Evolutionary conservation across 2,329 filamentous ascomycete species (phyloP), one percentile per base, ranked within the genome.

Genomic region (Penicillium sp.): DNA sequence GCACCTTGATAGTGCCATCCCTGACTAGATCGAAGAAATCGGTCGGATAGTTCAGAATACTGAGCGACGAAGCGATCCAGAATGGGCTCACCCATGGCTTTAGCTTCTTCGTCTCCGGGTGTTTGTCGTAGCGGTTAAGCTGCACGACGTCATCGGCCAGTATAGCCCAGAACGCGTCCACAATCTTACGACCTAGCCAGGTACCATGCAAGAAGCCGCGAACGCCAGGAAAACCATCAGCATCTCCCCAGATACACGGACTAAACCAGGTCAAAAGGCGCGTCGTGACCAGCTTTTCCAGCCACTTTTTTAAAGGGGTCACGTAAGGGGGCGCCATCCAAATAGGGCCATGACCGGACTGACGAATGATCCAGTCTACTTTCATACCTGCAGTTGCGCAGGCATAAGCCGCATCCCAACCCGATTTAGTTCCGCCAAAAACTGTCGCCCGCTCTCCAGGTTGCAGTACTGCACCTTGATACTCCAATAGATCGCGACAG

Each of bases 181-280:
- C 61, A 0, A 69, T 69, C 7, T 75, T 76, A 11, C 80, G 74
- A 2, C 82, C 82, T 0, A 83, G 51, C 67, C 73, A 75, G 0
- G 81, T 83, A 2, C 72, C 67, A 56, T 85, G 82, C 18, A 85
- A 62, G 49, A 82, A 76, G 3, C 64, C 61, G 7, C 79, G 74
- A 1, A 79, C 61, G 10, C 61, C 64, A 9, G 47, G 7, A 32
- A 81, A 87, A 1, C 85, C 86, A 63, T 85, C 85, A 2, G 79
- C 81, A 1, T 78, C 76, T 4, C 85, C 86, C 85, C 87, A 92
- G 13, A 88, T 80, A 66, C 88, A 91, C 0, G 89, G 89, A 47
- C 83, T 86, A 70, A 92, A 84, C 84, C 86, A 91, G 2, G 84
- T 88, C 49, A 91, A 72, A 59, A 88, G 79, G 0, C 89, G 84